These are phyloP conservation scores for Usnea hakonensis DNA, from an alignment of 495 filamentous ascomycete species.

Conservation along the genomic window DNA sequence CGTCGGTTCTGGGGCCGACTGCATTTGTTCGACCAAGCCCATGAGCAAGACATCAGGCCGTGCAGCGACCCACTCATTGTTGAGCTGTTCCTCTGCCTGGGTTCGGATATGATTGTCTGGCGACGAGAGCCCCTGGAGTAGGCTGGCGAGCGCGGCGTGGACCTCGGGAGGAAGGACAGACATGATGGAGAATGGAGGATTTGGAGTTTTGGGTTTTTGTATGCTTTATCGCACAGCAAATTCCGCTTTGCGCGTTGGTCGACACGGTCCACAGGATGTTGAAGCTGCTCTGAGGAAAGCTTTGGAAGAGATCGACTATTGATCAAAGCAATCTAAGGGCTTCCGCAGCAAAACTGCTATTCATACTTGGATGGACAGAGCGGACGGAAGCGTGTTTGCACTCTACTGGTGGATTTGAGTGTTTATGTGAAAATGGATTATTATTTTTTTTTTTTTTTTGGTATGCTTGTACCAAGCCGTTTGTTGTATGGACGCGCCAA, in stretches of 20 bases:
- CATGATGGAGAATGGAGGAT: conserved; percentile 46
- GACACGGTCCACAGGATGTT: not conserved
- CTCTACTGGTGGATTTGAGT: not conserved
- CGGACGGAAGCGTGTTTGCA: not conserved
- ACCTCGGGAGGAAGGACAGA: conserved; percentile 75
- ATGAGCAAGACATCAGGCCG: conserved; percentile 82
- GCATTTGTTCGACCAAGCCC: conserved; percentile 88
- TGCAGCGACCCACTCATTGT: conserved; percentile 74
- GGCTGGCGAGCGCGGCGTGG: conserved; percentile 71
- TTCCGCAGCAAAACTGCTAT: not conserved
- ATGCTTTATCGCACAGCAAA: too few species aligned
- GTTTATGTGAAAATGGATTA: not conserved
- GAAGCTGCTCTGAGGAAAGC: not conserved
- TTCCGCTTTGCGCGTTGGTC: conserved; percentile 1
- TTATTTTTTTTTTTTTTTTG: too few species aligned
- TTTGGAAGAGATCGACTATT: conserved; percentile 13
- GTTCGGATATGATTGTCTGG: conserved; percentile 78
- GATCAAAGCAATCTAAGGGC: not conserved
- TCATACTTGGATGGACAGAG: not conserved
- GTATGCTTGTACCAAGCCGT: not conserved
- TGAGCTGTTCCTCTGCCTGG: conserved; percentile 81
- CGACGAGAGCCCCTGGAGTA: conserved; percentile 81
- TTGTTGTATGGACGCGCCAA: not conserved
- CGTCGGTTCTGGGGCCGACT: conserved; percentile 55
- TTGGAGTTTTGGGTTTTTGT: not conserved